Base-by-base conservation (phyloP, 129 eudicot genomes). In the carrot (Daucus carota) region DNA sequence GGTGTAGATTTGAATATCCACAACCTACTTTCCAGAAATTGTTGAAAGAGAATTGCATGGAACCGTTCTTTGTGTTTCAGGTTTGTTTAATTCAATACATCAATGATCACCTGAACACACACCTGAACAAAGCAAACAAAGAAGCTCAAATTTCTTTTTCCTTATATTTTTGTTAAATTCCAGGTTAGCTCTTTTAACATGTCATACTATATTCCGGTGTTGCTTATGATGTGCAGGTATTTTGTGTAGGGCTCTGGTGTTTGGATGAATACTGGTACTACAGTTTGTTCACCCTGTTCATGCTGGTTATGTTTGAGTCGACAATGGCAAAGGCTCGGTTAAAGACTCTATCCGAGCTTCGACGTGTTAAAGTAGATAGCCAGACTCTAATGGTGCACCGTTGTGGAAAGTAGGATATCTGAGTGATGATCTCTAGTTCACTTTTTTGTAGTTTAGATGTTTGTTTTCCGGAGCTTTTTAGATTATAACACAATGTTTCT, bases 231-330 rank as follows among this genome's bases (percentile, higher is more conserved):
- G 22, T 80, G 77, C 77, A 94, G 97, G 98, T 94, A 72, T 91
- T 94, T 76, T 94, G 98, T 82, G 97, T 91, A 79, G 93, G 97
- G 73, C 88, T 94, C 50, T 94, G 98, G 98, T 94, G 97, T 82
- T 18, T 94, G 79, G 99, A 94, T 84, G 99, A 91, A 46, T 94
- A 80, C 74, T 94, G 99, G 99, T 94, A 94, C 77, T 94, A 94
- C 75, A 94, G 99, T 79, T 80, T 94, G 75, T 94, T 94, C 86
- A 94, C 99, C 22, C 83, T 81, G 46, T 94, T 91, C 78, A 94
- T 84, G 98, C 90, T 94, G 86, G 89, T 94, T 79, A 85, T 94
- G 96, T 94, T 94, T 80, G 98, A 94, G 90, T 94, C 98, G 76
- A 94, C 97, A 31, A 91, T 91, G 98, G 98, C 93, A 65, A 91